These are phyloP conservation scores for Aureobasidium subglaciale DNA, from an alignment of 2,329 filamentous ascomycete species.

Conservation along the genomic window DNA sequence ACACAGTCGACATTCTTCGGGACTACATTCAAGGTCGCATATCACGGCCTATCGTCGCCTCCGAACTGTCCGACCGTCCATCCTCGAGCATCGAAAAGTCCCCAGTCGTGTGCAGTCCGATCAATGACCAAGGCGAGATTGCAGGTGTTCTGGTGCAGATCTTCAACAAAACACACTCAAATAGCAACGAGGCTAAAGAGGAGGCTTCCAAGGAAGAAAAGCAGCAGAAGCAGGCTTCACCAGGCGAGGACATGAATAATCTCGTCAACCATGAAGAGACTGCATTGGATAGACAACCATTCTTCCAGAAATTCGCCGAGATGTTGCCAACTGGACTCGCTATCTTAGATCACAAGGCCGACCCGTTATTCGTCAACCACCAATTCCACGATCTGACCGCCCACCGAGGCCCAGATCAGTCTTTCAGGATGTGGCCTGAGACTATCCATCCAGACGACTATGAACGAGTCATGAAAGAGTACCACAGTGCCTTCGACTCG, in stretches of 20 bases:
- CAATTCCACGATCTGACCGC: constrained; percentile 41
- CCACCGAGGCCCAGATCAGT: constrained; percentile 31
- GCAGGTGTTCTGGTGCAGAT: constrained; percentile 22
- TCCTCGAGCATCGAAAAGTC: constrained; percentile 12
- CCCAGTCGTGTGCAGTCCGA: constrained; percentile 23
- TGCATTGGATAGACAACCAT: constrained; percentile 31
- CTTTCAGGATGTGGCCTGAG: constrained; percentile 40
- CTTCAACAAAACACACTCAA: constrained; percentile 7
- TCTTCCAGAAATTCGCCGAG: constrained; percentile 40
- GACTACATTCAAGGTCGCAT: constrained; percentile 22
- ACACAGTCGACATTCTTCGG: constrained; percentile 31
- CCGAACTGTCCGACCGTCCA: constrained; percentile 17
- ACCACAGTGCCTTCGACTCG: constrained; percentile 35
- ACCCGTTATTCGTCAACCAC: constrained; percentile 41
- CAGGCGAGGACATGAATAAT: background rate
- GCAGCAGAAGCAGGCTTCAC: background rate
- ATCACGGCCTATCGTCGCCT: constrained; percentile 19
- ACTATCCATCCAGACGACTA: constrained; percentile 40
- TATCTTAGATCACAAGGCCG: constrained; percentile 38
- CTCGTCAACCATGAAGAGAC: background rate
- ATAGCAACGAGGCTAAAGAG: background rate
- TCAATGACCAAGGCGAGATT: constrained; percentile 5
- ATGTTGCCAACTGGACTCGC: constrained; percentile 40
- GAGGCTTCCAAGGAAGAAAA: background rate
- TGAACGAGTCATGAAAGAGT: constrained; percentile 38